phyloP scores from a whole-genome alignment of 805 yeast species.

The Candida orba region DNA sequence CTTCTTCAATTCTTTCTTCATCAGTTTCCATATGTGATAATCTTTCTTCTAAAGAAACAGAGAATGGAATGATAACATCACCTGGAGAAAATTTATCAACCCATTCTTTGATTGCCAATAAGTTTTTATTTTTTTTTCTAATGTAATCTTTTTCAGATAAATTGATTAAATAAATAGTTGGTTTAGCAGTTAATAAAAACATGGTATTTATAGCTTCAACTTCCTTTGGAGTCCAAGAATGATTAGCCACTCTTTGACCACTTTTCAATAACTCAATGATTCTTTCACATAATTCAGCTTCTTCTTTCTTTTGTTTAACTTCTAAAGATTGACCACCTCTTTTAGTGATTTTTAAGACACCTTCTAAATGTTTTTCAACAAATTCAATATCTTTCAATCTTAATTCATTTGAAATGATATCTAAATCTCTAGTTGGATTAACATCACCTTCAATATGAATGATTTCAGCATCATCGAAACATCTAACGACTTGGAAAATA shows the following conservation, averaged over 20 bases:
- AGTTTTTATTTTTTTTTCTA: slow-evolving; percentile 83
- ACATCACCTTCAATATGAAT: slow-evolving; percentile 97
- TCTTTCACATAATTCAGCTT: slow-evolving; percentile 63
- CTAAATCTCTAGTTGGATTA: slow-evolving; percentile 90
- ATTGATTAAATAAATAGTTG: slow-evolving; percentile 87
- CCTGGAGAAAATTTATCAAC: slow-evolving; percentile 82
- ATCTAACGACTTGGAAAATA: slow-evolving; percentile 93
- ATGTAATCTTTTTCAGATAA: slow-evolving; percentile 83
- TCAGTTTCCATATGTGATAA: slow-evolving; percentile 82
- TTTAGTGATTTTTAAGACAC: slow-evolving; percentile 68
- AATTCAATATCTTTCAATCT: slow-evolving; percentile 96
- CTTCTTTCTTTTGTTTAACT: slow-evolving; percentile 83
- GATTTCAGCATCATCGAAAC: slow-evolving; percentile 96
- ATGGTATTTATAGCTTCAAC: slow-evolving; percentile 83
- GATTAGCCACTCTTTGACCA: slow-evolving; percentile 85
- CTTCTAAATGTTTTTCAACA: slow-evolving; percentile 74
- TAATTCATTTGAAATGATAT: slow-evolving; percentile 84
- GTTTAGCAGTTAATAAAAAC: slow-evolving; percentile 89
- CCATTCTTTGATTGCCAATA: slow-evolving; percentile 83
- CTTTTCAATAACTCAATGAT: slow-evolving; percentile 72
- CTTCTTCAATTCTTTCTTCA: slow-evolving; percentile 72
- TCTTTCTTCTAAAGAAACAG: slow-evolving; percentile 88
- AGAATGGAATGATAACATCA: slow-evolving; percentile 84
- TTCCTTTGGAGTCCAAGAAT: slow-evolving; percentile 83
- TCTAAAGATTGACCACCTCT: slow-evolving; percentile 89